These are phyloP conservation scores for Helenozyma baotianmanensis DNA, from an alignment of 805 yeast species.

Conservation along the genomic window DNA sequence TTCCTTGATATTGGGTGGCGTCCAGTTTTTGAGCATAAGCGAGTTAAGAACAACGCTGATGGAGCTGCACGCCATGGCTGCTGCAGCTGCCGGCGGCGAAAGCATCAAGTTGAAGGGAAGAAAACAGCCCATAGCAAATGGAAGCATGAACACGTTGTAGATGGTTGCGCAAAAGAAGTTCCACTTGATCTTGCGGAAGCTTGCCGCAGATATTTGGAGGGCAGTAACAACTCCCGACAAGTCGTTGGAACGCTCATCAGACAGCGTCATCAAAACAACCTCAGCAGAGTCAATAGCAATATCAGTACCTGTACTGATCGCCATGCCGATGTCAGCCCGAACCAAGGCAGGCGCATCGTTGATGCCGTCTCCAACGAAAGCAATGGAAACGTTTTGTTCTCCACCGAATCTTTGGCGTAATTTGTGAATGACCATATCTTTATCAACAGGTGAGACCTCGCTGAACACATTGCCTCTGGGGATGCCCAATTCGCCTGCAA, in stretches of 20 bases:
- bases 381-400: constrained; percentile 42
- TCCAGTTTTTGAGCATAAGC: constrained; percentile 66
- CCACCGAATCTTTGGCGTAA: constrained; percentile 46
- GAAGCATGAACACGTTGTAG: constrained; percentile 81
- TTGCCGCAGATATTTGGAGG: constrained; percentile 61
- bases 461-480: constrained; percentile 61
- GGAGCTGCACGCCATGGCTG: constrained; percentile 91
- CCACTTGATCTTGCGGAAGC: constrained; percentile 69
- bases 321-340: constrained; percentile 82
- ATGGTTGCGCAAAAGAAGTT: constrained; percentile 86
- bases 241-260: constrained; percentile 20
- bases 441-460: constrained; percentile 72
- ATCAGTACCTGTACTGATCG: constrained; percentile 90
- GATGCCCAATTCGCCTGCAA: constrained; percentile 68
- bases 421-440: constrained; percentile 59
- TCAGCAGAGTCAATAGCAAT: constrained; percentile 97
- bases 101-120: constrained; percentile 70
- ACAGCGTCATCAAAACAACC: constrained; percentile 59
- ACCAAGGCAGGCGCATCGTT: constrained; percentile 97
- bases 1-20: constrained; percentile 20
- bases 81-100: constrained; percentile 86
- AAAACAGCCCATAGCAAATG: constrained; percentile 91
- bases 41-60: constrained; percentile 85
- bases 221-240: constrained; percentile 55
- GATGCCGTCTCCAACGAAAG: constrained; percentile 96